Evolutionary conservation across 306 rosid genomes (phyloP), one percentile per base, ranked within the genome.

Genomic region (Vigna trinervia): DNA sequence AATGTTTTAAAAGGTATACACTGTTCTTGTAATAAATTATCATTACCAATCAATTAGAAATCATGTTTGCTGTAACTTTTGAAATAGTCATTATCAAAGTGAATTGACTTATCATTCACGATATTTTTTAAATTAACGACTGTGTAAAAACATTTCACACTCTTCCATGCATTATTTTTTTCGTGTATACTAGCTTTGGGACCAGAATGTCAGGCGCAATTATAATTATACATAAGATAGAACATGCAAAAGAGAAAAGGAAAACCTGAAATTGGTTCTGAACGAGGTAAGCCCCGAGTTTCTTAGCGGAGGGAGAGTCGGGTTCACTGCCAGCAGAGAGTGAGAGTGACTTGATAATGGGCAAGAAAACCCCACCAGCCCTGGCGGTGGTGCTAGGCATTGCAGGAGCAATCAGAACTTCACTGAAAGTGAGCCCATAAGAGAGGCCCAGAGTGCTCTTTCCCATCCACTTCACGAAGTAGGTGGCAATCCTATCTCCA

Each of bases 351-450:
- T 91, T 82, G 47, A 95, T 95, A 19, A 95, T 91, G 0, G 99
- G 99, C 89, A 95, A 85, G 73, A 95, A 95, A 23, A 95, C 98
- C 1, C 99, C 98, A 1, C 99, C 99, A 1, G 98, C 99, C 62
- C 99, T 84, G 0, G 99, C 99, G 4, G 99, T 92, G 26, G 99
- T 88, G 81, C 99, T 95, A 0, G 99, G 99, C 99, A 95, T 95
- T 9, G 99, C 97, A 1, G 99, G 99, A 0, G 97, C 96, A 76
- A 95, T 95, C 41, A 95, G 86, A 5, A 91, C 89, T 78, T 95
- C 99, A 22, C 99, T 92, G 36, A 95, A 67, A 12, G 97, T 86
- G 83, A 95, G 81, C 0, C 99, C 99, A 64, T 95, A 92, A 54
- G 97, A 89, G 79, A 95, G 70, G 0, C 97, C 99, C 53, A 95